Percentiles rank a stretch among this genome's conserved stretches.
Evolutionary conservation across 1,139 yeast genomes (phyloP).

Genomic region (Blastobotrys raffinosifermentans): DNA sequence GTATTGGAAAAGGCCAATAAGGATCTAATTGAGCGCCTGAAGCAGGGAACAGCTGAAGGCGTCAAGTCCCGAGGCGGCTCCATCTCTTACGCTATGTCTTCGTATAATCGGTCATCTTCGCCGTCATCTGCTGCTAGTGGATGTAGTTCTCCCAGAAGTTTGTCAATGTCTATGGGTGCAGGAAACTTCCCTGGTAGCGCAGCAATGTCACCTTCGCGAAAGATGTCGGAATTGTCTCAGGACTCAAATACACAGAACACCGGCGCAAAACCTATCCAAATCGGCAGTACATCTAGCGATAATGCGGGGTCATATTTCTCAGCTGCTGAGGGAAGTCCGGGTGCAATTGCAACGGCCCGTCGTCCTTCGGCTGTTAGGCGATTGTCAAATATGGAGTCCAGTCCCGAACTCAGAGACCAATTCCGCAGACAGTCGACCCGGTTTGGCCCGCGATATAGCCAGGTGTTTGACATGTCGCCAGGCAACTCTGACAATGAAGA

Average conservation of each 20-base stretch:
- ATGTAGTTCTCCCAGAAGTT: neutral
- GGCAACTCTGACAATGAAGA: constrained; percentile 70
- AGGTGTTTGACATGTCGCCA: constrained; percentile 49
- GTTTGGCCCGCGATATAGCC: constrained; percentile 24
- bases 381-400: constrained; percentile 24
- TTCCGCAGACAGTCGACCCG: constrained; percentile 26
- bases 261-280: neutral
- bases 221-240: no score
- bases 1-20: constrained; percentile 91
- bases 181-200: neutral
- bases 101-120: constrained; percentile 7
- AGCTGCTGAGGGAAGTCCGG: constrained; percentile 2
- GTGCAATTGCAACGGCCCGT: constrained; percentile 9
- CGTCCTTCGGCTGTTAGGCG: constrained; percentile 16
- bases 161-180: neutral
- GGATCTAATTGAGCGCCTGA: constrained; percentile 81
- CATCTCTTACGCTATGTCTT: constrained; percentile 8
- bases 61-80: constrained; percentile 16
- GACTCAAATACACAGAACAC: neutral
- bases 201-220: neutral
- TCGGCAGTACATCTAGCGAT: constrained; percentile 1
- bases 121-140: constrained; percentile 10
- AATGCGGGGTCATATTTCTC: neutral
- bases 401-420: constrained; percentile 27
- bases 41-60: constrained; percentile 68